Evolutionary conservation across 139 green algal genomes (phyloP), one percentile per base, ranked within the genome.

Genomic region (Mesostigma viride): DNA sequence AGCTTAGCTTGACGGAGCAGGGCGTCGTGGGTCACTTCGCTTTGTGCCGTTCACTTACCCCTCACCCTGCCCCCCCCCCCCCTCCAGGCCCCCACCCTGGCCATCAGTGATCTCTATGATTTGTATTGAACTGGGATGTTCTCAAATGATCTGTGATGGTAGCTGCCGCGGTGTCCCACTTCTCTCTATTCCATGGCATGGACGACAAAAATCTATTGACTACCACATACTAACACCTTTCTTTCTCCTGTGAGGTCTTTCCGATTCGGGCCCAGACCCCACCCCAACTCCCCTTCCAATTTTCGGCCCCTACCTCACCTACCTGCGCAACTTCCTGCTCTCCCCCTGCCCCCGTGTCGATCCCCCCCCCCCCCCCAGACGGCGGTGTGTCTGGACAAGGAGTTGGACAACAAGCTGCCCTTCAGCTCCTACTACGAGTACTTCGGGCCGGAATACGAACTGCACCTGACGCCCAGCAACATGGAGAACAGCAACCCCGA

Each of bases 391-490:
- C 60, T 83, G 22, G 77, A 58, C 6, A 3, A 67, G n/a, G 69
- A 81, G 24, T 69, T 96, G 66, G 76, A 78, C 0, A 79, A 95
- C 26, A 46, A 84, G 36, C 65, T 96, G 66, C 92, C 92, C 0
- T 68, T 79, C n/a, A 94, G 92, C 63, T 86, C 94, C 47, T 97
- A 95, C 71, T 88, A 84, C 64, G 89, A 95, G 58, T 92, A 91
- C 62, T 96, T 88, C 58, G 84, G 68, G 1, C 86, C 86, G 4
- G 81, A 86, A 65, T 84, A 86, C 75, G 68, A 34, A 0, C 72
- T 95, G 32, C 76, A 86, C 59, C 75, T 95, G 1, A 35, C 70
- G 20, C 71, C 76, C 30, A 81, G 44, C 48, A 82, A 82, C 62
- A 85, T 81, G 67, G 80, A 80, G 51, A 85, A 88, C 69, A 61